Evolutionary conservation across 768 basidiomycete species (phyloP), one percentile per base, ranked within the genome.

Genomic region (Boletus reticulatus): DNA sequence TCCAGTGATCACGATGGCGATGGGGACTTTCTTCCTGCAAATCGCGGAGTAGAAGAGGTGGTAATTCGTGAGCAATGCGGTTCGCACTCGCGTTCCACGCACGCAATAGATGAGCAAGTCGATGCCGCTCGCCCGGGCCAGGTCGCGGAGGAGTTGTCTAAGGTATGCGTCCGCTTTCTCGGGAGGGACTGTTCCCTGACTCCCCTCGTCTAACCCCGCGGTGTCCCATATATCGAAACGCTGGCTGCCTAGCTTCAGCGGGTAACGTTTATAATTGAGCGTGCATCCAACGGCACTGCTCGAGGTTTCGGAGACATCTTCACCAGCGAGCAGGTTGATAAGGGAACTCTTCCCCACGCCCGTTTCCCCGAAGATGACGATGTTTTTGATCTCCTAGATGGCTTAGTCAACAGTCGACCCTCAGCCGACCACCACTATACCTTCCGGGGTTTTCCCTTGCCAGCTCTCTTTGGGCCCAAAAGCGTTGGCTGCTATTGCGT

Each of bases 1-100:
- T 34, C 76, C 75, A 2, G 75, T 77, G 14, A 78, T 50, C 2
- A 66, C 72, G 20, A 79, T 51, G 4, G 73, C 63, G 20, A 74
- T 71, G 5, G 78, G 78, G 19, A 79, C 77, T 41, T 67, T 58
- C 43, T 62, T 59, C 36, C 63, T 66, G 51, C 75, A 77, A n/a
- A 79, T 71, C 17, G 73, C 67, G 12, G 75, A 67, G 48, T 71
- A 64, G 50, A 77, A 76, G 22, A 77, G 52, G 43, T 63, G 61
- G 69, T 75, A 79, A 56, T 77, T 79, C 14, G 53, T 41, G 51
- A 66, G 64, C 12, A 65, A 12, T 44, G 62, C 64, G 20, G 58
- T 57, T 11, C 53, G 55, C 34, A 61, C 55, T 7, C 65, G 52
- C 4, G 63, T 54, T 11, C 57, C 67, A 14, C 70, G 65, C 39